Base-by-base conservation (phyloP, 306 rosid genomes). In the Malus sylvestris region DNA sequence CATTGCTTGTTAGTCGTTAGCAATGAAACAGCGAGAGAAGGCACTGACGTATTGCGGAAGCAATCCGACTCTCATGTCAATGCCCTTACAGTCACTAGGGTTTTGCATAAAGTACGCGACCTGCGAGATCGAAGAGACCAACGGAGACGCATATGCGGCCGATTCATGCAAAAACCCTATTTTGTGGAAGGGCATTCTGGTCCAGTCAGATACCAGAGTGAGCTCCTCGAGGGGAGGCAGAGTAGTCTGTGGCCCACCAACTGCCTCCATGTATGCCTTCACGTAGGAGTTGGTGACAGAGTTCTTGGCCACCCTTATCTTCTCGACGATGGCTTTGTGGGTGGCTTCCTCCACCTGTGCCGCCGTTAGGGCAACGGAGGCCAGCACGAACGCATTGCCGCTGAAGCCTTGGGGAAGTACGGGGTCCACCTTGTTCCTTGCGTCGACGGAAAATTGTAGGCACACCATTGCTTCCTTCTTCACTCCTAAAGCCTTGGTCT, bases 191-290 rank as follows among this genome's bases (percentile, higher is more conserved):
- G 96, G 91, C 86, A 90, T 92, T 67, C 92, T 79, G 2, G 97
- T 90, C 97, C 96, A 92, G 76, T 92, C 97, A 32, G 96, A 88
- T 55, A 91, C 82, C 44, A 92, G 16, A 16, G 97, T 92, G 9
- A 90, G 90, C 79, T 88, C 96, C 77, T 76, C 87, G 5, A 90
- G 81, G 32, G 93, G 90, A 66, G 96, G 96, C 15, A 92, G 91
- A 60, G 89, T 75, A 32, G 78, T 42, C 45, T 80, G 83, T 18
- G 88, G 23, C 10, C 70, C 70, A 18, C 60, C 88, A 9, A 92
- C 80, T 8, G 85, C 89, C 14, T 80, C 89, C 78, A 82, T 79
- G 74, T 90, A 92, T 18, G 85, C 74, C 51, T 75, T 81, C 61
- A 92, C 87, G 32, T 92, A 90, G 38, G 81, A 80, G 7, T 85